Conservation (phyloP, 1,284 basidiomycete species). For the Tylopilus orsonianus region DNA sequence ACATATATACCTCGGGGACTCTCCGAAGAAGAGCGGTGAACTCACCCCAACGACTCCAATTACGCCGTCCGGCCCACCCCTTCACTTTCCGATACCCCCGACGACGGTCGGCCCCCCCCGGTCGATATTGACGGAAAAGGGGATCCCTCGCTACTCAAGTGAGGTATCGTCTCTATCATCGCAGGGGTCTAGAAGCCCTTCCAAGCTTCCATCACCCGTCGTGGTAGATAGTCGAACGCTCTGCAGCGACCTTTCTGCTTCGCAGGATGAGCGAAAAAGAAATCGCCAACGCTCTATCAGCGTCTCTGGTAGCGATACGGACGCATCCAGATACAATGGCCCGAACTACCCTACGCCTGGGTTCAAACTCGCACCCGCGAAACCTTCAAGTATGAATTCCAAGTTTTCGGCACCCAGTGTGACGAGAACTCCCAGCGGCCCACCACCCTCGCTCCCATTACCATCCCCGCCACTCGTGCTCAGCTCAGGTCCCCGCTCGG, state of each 20-base stretch:
- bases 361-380: constrained; percentile 17
- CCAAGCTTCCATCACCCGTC: constrained; percentile 13
- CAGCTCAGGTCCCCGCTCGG: constrained; percentile 13
- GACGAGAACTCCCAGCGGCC: constrained; percentile 21
- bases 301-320: constrained; percentile 33
- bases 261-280: constrained; percentile 22
- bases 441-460: constrained; percentile 31
- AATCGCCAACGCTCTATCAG: constrained; percentile 22
- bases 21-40: constrained; percentile 24
- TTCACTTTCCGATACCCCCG: constrained; percentile 37
- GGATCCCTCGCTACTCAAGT: constrained; percentile 11
- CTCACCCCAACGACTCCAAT: constrained; percentile 25
- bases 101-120: constrained; percentile 16
- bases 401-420: constrained; percentile 14
- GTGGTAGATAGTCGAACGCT: constrained; percentile 16
- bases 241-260: constrained; percentile 18
- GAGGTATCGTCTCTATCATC: constrained; percentile 29
- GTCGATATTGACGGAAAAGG: constrained; percentile 16
- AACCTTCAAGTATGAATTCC: constrained; percentile 19
- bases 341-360: constrained; percentile 10
- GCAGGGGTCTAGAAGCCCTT: constrained; percentile 20
- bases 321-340: constrained; percentile 27
- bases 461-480: constrained; percentile 28
- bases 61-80: constrained; percentile 29
- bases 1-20: constrained; percentile 11